Evolutionary conservation across 306 rosid genomes (phyloP), one percentile per base, ranked within the genome.

Genomic region (Fagus sylvatica): DNA sequence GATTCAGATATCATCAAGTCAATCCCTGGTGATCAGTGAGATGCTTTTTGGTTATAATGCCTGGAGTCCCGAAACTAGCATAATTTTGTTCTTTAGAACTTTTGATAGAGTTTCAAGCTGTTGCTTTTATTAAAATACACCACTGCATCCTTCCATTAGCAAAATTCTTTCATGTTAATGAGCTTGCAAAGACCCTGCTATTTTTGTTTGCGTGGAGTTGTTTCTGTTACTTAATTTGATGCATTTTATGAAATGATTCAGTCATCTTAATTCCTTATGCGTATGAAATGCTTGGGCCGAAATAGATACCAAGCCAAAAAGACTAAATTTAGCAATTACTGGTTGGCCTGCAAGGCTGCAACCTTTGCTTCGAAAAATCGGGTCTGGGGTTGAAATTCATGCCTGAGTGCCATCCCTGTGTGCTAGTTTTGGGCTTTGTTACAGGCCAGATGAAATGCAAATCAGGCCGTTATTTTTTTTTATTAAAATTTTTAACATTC

Each of bases 1-100:
- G 90, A 87, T 72, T 87, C 87, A 1, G 90, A 87, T 59, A 87
- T 84, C 57, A 82, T 84, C 60, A 87, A 87, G 83, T 82, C 51
- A 79, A 60, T 87, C 72, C 85, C 88, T 0, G 80, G 84, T 39
- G 90, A 82, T 39, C 85, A 85, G 36, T 82, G 77, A 81, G 30
- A 65, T 65, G 64, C 15, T 1, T 33, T 62, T 34, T 65, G 32
- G 71, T 17, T 39, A 65, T 33, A 13, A 33, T 55, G 61, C 33
- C 61, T n/a, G 37, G 11, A 57, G 15, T 3, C 32, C 30, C 6
- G 1, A 62, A 65, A 65, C 71, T n/a, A 65, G 48, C 7, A 39
- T 39, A 65, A 39, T 28, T 57, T 39, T 65, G 71, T 65, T 43
- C 4, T 65, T n/a, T 39, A 39, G 40, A 22, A 17, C 12, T 3